Conservation (phyloP, 2,329 filamentous ascomycete species). For the Ceratocystis destructans region DNA sequence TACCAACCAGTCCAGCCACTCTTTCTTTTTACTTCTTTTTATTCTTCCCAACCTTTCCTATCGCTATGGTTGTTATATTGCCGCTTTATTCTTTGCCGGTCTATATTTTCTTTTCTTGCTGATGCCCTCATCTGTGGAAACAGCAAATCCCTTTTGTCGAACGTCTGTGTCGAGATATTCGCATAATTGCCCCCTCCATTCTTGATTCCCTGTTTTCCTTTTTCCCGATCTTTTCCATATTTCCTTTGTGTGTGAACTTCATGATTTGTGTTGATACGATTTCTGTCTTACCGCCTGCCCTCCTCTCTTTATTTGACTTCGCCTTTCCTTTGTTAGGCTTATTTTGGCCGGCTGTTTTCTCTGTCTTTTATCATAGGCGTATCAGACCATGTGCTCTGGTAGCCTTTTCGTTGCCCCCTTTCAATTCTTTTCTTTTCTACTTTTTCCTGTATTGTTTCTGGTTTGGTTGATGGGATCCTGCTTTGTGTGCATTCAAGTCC, state of each 20-base stretch:
- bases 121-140: not conserved
- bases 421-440: not conserved
- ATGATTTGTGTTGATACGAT: slow-evolving; percentile 4
- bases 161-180: not conserved
- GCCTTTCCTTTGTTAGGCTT: not conserved
- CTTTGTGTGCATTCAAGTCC: not conserved
- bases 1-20: not conserved
- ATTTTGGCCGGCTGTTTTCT: not conserved
- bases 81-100: not conserved
- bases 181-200: not conserved
- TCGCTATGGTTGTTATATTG: not conserved
- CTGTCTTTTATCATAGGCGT: not conserved
- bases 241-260: slow-evolving; percentile 5
- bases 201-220: no score
- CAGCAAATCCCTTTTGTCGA: not conserved
- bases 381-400: no score
- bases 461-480: not conserved
- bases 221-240: not conserved
- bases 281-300: not conserved
- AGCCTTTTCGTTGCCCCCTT: not conserved
- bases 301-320: not conserved
- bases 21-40: not conserved
- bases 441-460: not conserved
- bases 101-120: slow-evolving; percentile 4
- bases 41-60: not conserved